A percentile compares a stretch with the other conserved stretches of the same genome.
These are phyloP conservation scores for Penicillium cosmopolitanum DNA, from an alignment of 495 filamentous ascomycete genomes.

Conservation along the genomic window DNA sequence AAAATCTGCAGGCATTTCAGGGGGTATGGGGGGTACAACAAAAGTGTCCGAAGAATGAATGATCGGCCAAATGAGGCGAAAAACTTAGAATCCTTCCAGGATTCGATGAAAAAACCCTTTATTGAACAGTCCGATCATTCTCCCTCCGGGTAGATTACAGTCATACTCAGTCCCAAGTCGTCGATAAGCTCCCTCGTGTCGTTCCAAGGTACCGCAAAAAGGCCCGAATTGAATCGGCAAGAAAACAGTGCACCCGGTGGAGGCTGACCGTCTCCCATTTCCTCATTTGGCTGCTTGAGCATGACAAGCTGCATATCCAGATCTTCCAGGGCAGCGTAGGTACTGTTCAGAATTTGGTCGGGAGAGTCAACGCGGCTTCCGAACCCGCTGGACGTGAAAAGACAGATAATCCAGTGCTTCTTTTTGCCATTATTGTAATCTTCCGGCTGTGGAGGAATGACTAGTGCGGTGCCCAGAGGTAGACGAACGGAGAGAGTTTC, in stretches of 20 bases:
- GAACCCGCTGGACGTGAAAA: constrained; percentile 46
- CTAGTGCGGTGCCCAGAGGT: constrained; percentile 43
- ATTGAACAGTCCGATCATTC: background rate
- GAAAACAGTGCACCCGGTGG: constrained; percentile 32
- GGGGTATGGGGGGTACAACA: no score
- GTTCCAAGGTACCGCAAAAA: constrained; percentile 46
- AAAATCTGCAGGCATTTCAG: no score
- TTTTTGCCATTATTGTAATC: constrained; percentile 26
- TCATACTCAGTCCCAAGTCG: constrained; percentile 25
- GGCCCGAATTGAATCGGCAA: constrained; percentile 50
- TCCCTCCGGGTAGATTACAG: constrained; percentile 27
- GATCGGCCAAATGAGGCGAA: no score
- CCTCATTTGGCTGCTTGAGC: constrained; percentile 9
- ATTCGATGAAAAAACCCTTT: background rate
- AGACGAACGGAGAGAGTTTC: constrained; percentile 4
- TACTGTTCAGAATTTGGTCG: constrained; percentile 41
- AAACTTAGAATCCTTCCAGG: background rate
- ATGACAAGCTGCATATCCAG: constrained; percentile 35
- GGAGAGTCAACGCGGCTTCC: constrained; percentile 32
- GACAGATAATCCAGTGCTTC: constrained; percentile 52
- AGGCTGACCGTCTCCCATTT: background rate
- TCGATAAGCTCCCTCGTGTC: constrained; percentile 28
- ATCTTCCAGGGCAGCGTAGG: constrained; percentile 42
- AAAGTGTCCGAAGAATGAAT: no score
- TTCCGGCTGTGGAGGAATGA: constrained; percentile 45